phyloP scores from a whole-genome alignment of 495 filamentous ascomycete species.

The Hypoxylon cercidicola region DNA sequence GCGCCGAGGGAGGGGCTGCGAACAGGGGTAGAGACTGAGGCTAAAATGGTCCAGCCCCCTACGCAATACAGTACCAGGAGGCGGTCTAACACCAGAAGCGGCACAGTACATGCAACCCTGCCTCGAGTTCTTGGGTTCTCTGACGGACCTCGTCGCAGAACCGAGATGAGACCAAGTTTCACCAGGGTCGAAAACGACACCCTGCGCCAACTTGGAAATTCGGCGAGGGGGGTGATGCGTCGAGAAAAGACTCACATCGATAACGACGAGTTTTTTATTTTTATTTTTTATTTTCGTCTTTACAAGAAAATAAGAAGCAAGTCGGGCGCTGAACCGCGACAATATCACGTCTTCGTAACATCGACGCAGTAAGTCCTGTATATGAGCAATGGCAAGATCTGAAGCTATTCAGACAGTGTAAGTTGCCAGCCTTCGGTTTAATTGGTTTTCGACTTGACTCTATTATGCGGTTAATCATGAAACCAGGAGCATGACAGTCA shows the following conservation, averaged over 20 bases:
- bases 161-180: constrained; percentile 38
- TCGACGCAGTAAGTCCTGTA: not conserved
- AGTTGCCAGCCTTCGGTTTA: not conserved
- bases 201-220: constrained; percentile 7
- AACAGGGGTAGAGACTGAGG: constrained; percentile 2
- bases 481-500: constrained; percentile 20
- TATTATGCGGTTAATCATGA: not conserved
- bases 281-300: not conserved
- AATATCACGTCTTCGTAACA: too few species aligned
- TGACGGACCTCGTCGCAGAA: constrained; percentile 17
- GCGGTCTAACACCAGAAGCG: not conserved
- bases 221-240: not conserved
- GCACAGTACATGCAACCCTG: constrained; percentile 21
- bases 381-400: not conserved
- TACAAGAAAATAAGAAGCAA: not conserved
- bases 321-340: too few species aligned
- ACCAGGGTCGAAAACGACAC: constrained; percentile 24
- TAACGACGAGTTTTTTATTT: not conserved
- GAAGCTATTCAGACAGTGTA: not conserved
- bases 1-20: constrained; percentile 3
- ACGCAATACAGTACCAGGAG: constrained; percentile 16
- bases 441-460: not conserved
- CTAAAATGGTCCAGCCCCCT: not conserved
- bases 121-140: constrained; percentile 14
- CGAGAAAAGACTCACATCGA: not conserved